These are phyloP conservation scores for Nicotiana knightiana DNA, from an alignment of 257 asterid genomes.

Conservation along the genomic window DNA sequence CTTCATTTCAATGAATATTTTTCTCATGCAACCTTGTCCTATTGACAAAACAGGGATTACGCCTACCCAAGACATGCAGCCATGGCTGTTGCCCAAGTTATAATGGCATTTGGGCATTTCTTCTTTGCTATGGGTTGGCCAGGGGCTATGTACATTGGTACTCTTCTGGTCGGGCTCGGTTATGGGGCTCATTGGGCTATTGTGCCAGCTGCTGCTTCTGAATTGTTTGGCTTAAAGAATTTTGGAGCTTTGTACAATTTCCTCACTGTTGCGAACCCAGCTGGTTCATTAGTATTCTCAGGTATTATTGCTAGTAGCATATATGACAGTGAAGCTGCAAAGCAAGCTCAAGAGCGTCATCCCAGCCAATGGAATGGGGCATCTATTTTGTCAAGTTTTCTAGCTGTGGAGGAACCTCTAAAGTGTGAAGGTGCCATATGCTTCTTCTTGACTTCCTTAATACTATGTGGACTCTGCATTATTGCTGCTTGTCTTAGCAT, in stretches of 20 bases:
- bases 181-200: slow-evolving; percentile 99
- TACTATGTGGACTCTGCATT: slow-evolving; percentile 77
- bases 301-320: slow-evolving; percentile 46
- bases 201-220: slow-evolving; percentile 88
- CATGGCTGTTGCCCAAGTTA: slow-evolving; percentile 68
- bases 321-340: slow-evolving; percentile 46
- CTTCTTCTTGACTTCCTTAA: slow-evolving; percentile 68
- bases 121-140: slow-evolving; percentile 94
- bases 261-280: slow-evolving; percentile 49
- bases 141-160: slow-evolving; percentile 74
- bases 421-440: slow-evolving; percentile 73
- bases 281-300: slow-evolving; percentile 44
- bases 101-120: slow-evolving; percentile 82
- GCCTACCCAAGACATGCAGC: slow-evolving; percentile 81
- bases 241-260: slow-evolving; percentile 58
- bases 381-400: slow-evolving; percentile 38
- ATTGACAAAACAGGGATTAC: slow-evolving; percentile 49
- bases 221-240: slow-evolving; percentile 80
- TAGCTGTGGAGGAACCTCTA: slow-evolving; percentile 38
- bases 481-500: slow-evolving; percentile 55
- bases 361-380: slow-evolving; percentile 17
- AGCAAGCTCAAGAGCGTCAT: slow-evolving; percentile 43
- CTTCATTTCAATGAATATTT: neutral
- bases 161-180: slow-evolving; percentile 90
- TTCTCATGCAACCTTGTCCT: slow-evolving; percentile 11